Evolutionary conservation across 176 grass and related monocot genomes (phyloP), one percentile per base, ranked within the genome.

Genomic region (Oryza brachyantha): DNA sequence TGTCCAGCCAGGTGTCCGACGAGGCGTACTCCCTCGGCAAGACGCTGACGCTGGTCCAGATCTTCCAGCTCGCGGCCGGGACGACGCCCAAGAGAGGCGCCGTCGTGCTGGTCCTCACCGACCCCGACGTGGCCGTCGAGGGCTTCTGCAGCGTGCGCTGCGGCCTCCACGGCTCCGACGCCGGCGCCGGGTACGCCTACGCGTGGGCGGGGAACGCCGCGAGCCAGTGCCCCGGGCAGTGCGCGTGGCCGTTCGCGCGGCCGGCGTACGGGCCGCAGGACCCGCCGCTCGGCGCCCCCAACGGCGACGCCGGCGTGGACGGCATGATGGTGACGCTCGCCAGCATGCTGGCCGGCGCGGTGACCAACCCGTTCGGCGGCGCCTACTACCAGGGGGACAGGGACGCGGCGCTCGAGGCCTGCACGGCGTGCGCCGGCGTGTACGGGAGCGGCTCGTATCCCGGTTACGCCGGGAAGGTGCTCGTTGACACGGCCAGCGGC

Each of bases 181-280:
- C 43, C 2, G 16, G 72, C 25, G 67, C 57, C 29, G 72, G 55
- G 16, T 55, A 80, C 41, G 48, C 74, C 21, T 78, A 75, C 72
- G 84, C 85, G 45, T 94, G 92, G 92, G 86, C 70, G 1, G 92
- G 89, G 0, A 87, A 94, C 60, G 28, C 86, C 2, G 86, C 13
- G 0, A 7, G 25, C 1, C 87, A 92, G 75, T 92, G 93, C 70
- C 89, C 89, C 0, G 93, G 87, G 0, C 81, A 96, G 54, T 96
- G 93, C 71, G 87, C 87, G 21, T 92, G 93, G 93, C 90, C 90
- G 48, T 96, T 90, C 74, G 66, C 87, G 65, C 66, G 66, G 66
- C 84, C 84, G 8, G 0, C 17, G 14, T 61, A 91, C 22, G 80
- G 89, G 5, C 83, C 92, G 2, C 77, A 82, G 26, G 26, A 67